Evolutionary conservation across 1,284 basidiomycete genomes (phyloP).

Genomic region (Veloboletus limbatus): DNA sequence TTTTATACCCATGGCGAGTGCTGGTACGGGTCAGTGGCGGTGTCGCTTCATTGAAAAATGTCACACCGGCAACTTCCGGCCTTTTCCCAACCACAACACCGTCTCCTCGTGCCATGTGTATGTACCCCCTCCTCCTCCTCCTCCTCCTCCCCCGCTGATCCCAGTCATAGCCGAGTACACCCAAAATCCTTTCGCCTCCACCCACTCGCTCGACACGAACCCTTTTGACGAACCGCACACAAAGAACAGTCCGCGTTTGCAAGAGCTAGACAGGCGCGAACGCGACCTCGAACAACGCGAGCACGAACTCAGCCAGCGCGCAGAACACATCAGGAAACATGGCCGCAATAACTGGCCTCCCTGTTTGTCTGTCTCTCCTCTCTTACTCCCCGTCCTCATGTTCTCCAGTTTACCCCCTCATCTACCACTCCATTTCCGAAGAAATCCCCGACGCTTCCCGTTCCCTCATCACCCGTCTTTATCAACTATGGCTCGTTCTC

Average conservation of each 20-base stretch:
- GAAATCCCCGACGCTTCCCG: slow-evolving; percentile 86
- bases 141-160: slow-evolving; percentile 1
- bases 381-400: slow-evolving; percentile 21
- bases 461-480: slow-evolving; percentile 79
- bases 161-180: slow-evolving; percentile 39
- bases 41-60: too few relatives aligned
- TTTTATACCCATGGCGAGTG: too few relatives aligned
- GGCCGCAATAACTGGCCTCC: slow-evolving; percentile 91
- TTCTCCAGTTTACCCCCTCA: slow-evolving; percentile 80
- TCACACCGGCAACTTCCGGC: slow-evolving; percentile 19
- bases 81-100: slow-evolving; percentile 1
- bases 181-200: slow-evolving; percentile 79
- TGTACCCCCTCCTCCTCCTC: background rate
- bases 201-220: slow-evolving; percentile 78
- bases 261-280: slow-evolving; percentile 72
- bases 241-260: slow-evolving; percentile 41
- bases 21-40: slow-evolving; percentile 10
- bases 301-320: slow-evolving; percentile 60
- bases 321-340: slow-evolving; percentile 73
- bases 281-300: slow-evolving; percentile 79
- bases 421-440: slow-evolving; percentile 88
- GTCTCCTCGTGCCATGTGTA: slow-evolving; percentile 26
- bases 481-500: slow-evolving; percentile 85
- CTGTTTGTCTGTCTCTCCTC: slow-evolving; percentile 47
- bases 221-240: slow-evolving; percentile 76